Evolutionary conservation across 176 grass and related monocot genomes (phyloP), one percentile per base, ranked within the genome.

Genomic region (Themeda triandra): DNA sequence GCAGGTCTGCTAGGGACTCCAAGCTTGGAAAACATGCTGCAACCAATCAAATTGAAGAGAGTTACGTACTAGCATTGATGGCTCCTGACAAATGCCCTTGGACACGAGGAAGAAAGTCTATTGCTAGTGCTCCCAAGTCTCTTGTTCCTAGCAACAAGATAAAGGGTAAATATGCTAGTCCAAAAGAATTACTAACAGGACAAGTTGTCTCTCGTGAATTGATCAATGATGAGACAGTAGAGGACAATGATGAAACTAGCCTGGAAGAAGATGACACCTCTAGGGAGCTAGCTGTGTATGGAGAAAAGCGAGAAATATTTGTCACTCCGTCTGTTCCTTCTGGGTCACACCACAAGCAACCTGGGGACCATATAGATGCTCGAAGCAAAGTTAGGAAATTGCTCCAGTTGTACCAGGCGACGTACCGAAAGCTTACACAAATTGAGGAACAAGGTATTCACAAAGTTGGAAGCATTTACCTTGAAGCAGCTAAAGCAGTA

Each of bases 351-450:
- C 59, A 75, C 5, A 82, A 6, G 21, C 24, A 76, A 58, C 15
- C 18, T 64, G 45, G 82, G 18, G 79, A 39, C 28, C 45, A 71
- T 31, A 6, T 69, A 17, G 86, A 86, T 76, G 88, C 58, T 40
- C 93, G 80, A n/a, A 81, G 73, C 53, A 93, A 80, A 85, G 78
- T 91, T 23, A 89, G 80, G 80, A 85, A 82, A 64, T 76, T 90
- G 64, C 86, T 92, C 58, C 49, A 69, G n/a, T 68, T 64, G 46
- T 95, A 90, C 85, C 90, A 95, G 2, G 31, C 19, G 13, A 40
- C 73, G 62, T 90, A 88, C 44, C 84, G 90, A 54, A 95, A 92
- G 80, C 69, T 95, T 69, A 80, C 78, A 31, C 87, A 95, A 90
- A 65, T 32, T 53, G 90, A 92, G 78, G 93, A 95, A 83, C 72